Conservation (phyloP, 1,284 basidiomycete genomes). For the Schizopora paradoxa region DNA sequence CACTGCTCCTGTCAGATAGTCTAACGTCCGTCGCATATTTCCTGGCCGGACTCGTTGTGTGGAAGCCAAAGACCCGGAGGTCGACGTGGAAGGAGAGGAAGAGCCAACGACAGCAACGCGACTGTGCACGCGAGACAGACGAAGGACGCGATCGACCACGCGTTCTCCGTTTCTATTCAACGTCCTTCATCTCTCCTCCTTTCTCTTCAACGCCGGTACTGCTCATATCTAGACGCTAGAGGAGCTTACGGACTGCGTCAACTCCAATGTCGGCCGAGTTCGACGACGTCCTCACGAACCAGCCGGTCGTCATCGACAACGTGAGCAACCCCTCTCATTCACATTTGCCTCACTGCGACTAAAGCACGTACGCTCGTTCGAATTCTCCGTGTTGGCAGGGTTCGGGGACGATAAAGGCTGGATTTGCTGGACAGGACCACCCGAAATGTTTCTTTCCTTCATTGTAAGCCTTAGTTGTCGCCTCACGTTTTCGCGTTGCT, state of each 20-base stretch:
- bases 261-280: conserved; percentile 76
- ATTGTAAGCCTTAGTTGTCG: conserved; percentile 87
- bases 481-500: conserved; percentile 25
- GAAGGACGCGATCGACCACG: too few species aligned
- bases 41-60: too few species aligned
- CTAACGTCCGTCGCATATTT: too few species aligned
- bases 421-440: conserved; percentile 96
- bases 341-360: conserved; percentile 16
- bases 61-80: too few species aligned
- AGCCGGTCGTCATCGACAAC: conserved; percentile 95
- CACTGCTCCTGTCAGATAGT: too few species aligned
- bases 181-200: background rate
- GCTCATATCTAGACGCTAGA: too few species aligned
- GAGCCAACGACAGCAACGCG: too few species aligned
- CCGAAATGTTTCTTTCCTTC: conserved; percentile 98
- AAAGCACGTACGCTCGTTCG: conserved; percentile 16
- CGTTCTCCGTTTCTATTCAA: too few species aligned
- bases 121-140: too few species aligned
- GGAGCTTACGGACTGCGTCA: too few species aligned
- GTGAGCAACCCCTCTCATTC: conserved; percentile 42
- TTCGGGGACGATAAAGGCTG: conserved; percentile 95
- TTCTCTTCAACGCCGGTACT: too few species aligned
- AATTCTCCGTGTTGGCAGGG: conserved; percentile 70
- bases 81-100: too few species aligned
- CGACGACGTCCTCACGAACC: conserved; percentile 88